phyloP scores from a whole-genome alignment of 139 green algal species.

The Zygnema circumcarinatum region DNA sequence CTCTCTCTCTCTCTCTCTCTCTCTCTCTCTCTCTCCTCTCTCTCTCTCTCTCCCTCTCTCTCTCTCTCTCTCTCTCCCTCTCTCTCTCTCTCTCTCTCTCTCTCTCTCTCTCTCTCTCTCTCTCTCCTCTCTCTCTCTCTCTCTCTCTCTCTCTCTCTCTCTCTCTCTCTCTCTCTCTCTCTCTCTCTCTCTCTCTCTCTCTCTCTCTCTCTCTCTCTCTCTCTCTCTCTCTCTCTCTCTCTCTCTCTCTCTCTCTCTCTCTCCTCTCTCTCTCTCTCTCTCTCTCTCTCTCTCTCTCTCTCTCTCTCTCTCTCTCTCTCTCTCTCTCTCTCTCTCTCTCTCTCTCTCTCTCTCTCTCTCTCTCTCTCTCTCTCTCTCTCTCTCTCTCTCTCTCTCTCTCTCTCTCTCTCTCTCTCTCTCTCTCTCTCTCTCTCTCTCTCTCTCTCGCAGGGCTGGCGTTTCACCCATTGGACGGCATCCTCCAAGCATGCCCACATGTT shows the following conservation, averaged over 20 bases:
- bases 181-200: neutral
- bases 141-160: neutral
- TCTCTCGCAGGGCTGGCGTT: conserved; percentile 82
- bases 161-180: neutral
- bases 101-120: neutral
- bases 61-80: neutral
- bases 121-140: neutral
- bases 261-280: neutral
- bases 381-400: neutral
- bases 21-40: neutral
- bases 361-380: neutral
- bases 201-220: neutral
- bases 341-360: neutral
- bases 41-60: conserved; percentile 9
- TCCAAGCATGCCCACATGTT: conserved; percentile 86
- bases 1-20: conserved; percentile 7
- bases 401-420: neutral
- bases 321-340: neutral
- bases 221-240: neutral
- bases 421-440: neutral
- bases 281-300: neutral
- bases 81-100: neutral
- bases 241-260: neutral
- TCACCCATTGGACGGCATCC: conserved; percentile 73
- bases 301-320: neutral